A percentile compares a stretch with the other conserved stretches of the same genome.
phyloP scores from a whole-genome alignment of 352 stramenopile genomes.

The Pythium sukuiense region DNA sequence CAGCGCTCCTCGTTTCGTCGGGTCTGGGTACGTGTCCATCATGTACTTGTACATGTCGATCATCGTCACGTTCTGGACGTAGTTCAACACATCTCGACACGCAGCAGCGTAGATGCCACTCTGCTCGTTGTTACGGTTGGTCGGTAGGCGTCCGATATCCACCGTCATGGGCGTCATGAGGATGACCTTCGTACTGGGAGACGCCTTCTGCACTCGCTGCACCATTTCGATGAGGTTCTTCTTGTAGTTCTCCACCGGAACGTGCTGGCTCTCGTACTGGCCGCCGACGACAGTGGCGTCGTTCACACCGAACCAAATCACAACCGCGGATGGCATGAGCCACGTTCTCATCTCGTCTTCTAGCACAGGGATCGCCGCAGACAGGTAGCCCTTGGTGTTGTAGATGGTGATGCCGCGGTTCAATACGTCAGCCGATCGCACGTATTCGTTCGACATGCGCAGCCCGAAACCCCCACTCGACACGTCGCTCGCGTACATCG shows the following conservation, averaged over 20 bases:
- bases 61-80: neutral
- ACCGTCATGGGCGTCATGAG: conserved; percentile 50
- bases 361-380: conserved; percentile 44
- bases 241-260: conserved; percentile 47
- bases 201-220: conserved; percentile 26
- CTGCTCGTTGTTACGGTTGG: conserved; percentile 43
- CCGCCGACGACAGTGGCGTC: conserved; percentile 47
- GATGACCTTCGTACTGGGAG: conserved; percentile 34
- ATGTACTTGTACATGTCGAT: conserved; percentile 16
- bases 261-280: conserved; percentile 35
- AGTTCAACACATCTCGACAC: conserved; percentile 3
- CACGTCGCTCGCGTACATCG: conserved; percentile 38
- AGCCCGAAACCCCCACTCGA: conserved; percentile 32
- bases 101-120: conserved; percentile 31
- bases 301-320: conserved; percentile 61
- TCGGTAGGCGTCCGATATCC: conserved; percentile 27
- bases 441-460: conserved; percentile 45
- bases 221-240: conserved; percentile 33
- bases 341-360: conserved; percentile 33
- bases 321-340: conserved; percentile 39
- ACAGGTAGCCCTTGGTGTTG: conserved; percentile 28
- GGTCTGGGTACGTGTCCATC: conserved; percentile 12
- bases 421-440: conserved; percentile 33
- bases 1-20: neutral
- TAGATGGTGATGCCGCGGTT: conserved; percentile 7